Evolutionary conservation across 2,329 filamentous ascomycete genomes (phyloP).

Genomic region (Shiraia sp.): DNA sequence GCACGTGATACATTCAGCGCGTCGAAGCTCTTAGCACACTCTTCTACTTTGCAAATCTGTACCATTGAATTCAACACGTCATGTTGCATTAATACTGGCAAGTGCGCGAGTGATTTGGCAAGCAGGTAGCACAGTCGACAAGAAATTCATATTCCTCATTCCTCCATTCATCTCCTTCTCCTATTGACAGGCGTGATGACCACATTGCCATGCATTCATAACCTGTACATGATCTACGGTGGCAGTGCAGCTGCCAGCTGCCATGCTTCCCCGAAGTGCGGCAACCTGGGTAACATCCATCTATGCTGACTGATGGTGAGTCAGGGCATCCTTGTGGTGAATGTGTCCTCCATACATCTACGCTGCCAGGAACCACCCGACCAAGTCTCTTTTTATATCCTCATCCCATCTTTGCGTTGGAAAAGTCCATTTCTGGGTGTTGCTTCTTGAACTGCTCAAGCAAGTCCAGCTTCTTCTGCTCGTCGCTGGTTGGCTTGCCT

Average conservation of each 20-base stretch:
- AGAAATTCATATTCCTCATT: too few species aligned
- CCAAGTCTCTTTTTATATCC: background rate
- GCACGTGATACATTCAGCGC: too few species aligned
- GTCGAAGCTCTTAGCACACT: too few species aligned
- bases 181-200: too few species aligned
- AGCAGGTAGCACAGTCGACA: too few species aligned
- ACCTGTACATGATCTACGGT: too few species aligned
- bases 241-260: background rate
- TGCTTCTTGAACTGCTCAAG: constrained; percentile 86
- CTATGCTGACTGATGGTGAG: background rate
- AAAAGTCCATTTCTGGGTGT: constrained; percentile 73
- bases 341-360: background rate
- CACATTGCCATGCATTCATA: too few species aligned
- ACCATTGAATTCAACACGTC: background rate
- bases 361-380: background rate
- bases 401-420: constrained; percentile 63
- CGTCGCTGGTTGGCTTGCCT: constrained; percentile 86
- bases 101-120: too few species aligned
- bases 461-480: constrained; percentile 93
- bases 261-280: too few species aligned
- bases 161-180: too few species aligned
- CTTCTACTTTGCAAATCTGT: background rate
- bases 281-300: too few species aligned
- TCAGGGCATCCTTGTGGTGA: background rate
- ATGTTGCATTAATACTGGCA: background rate